Conservation (phyloP, 2,329 filamentous ascomycete genomes). For the Metarhizium sp. region DNA sequence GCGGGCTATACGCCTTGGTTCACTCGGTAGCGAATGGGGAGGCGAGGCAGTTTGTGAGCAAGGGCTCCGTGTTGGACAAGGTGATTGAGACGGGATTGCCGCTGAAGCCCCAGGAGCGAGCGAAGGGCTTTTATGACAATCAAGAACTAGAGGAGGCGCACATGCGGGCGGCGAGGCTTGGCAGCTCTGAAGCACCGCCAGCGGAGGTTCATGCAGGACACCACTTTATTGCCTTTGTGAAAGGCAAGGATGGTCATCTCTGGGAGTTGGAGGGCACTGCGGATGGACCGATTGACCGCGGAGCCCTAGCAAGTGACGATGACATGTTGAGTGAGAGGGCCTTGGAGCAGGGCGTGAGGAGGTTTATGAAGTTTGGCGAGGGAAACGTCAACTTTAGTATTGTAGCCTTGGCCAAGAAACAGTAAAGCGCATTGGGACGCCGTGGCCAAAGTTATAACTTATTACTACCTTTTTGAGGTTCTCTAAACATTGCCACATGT, state of each 20-base stretch:
- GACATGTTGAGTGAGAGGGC: conserved; percentile 59
- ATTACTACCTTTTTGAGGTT: too few relatives aligned
- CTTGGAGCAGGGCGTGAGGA: conserved; percentile 47
- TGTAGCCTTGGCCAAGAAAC: conserved; percentile 22
- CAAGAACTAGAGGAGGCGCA: conserved; percentile 64
- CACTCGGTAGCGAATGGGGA: conserved; percentile 65
- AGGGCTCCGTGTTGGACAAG: conserved; percentile 43
- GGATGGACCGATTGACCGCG: conserved; percentile 64
- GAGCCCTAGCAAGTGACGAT: conserved; percentile 41
- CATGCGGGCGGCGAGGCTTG: conserved; percentile 55
- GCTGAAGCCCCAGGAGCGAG: conserved; percentile 50
- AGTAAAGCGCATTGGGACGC: neutral
- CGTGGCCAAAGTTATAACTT: too few relatives aligned
- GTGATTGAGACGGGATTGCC: conserved; percentile 53
- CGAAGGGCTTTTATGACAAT: conserved; percentile 62
- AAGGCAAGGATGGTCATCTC: conserved; percentile 50
- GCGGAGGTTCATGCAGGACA: conserved; percentile 55
- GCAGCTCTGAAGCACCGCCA: conserved; percentile 56
- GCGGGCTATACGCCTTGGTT: conserved; percentile 68
- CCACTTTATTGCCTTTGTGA: conserved; percentile 78
- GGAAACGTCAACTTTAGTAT: conserved; percentile 30
- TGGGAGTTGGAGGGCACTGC: conserved; percentile 75
- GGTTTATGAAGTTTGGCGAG: conserved; percentile 28
- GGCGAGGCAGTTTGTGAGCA: conserved; percentile 42
- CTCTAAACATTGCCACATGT: too few relatives aligned